Evolutionary conservation across 2,329 filamentous ascomycete genomes (phyloP).

Genomic region (Alternaria arborescens): DNA sequence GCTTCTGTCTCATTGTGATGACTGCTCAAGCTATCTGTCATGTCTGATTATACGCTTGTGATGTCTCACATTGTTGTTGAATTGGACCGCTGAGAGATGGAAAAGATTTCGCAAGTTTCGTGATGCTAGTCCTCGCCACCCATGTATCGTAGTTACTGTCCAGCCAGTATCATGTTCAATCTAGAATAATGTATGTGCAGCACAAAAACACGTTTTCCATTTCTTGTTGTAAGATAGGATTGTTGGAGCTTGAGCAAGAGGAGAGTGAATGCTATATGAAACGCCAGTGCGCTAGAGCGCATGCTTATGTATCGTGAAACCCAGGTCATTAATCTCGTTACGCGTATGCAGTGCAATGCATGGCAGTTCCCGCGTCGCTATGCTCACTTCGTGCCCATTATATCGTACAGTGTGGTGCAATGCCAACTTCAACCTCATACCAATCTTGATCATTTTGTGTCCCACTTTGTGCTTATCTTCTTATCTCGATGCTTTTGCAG

Average conservation of each 20-base stretch:
- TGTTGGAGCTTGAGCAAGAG: neutral
- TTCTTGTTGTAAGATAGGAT: neutral
- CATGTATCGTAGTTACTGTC: neutral
- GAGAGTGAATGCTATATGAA: slow-evolving; percentile 8
- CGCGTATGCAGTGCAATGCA: neutral
- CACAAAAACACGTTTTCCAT: neutral
- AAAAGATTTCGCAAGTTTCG: neutral
- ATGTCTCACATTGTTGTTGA: neutral
- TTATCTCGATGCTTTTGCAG: slow-evolving; percentile 7
- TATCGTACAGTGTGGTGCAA: slow-evolving; percentile 1
- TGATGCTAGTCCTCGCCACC: neutral
- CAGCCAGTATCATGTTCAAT: neutral
- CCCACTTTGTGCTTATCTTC: neutral
- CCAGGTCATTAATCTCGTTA: slow-evolving; percentile 7
- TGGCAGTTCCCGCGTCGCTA: neutral
- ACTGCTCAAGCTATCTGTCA: neutral
- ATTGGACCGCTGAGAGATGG: neutral
- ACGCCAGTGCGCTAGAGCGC: slow-evolving; percentile 5
- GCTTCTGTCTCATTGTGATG: neutral
- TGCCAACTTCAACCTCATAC: neutral
- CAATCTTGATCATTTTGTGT: neutral
- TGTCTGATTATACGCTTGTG: neutral
- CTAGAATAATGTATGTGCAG: neutral
- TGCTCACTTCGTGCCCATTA: neutral
- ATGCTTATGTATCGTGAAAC: slow-evolving; percentile 1